phyloP scores from a whole-genome alignment of 2,329 filamentous ascomycete genomes.

The Botrytis medusae region DNA sequence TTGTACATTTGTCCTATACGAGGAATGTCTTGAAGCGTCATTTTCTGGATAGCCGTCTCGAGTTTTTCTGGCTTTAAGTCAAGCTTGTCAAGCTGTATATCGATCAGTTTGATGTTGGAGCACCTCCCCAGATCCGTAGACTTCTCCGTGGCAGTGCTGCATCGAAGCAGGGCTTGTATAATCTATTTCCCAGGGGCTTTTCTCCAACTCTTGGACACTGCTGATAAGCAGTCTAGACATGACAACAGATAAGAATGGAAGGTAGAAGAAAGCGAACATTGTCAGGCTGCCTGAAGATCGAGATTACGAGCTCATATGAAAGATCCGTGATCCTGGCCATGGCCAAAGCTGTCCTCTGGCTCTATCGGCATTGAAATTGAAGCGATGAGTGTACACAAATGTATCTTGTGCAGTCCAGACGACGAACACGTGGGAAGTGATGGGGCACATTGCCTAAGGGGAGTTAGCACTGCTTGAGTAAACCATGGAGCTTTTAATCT shows the following conservation, averaged over 20 bases:
- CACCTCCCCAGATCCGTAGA: neutral
- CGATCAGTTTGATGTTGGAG: neutral
- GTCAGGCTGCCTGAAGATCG: neutral
- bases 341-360: neutral
- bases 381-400: neutral
- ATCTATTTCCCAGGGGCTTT: neutral
- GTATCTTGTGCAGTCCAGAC: neutral
- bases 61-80: neutral
- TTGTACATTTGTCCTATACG: neutral
- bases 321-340: neutral
- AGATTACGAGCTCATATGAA: neutral
- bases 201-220: neutral
- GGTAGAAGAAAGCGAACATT: neutral
- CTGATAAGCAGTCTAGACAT: neutral
- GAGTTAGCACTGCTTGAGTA: neutral
- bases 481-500: neutral
- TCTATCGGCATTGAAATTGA: neutral
- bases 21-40: neutral
- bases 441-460: neutral
- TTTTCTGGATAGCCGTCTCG: neutral
- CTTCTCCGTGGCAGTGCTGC: neutral
- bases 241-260: neutral
- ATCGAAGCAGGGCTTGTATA: neutral
- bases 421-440: neutral
- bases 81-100: neutral